Percentiles rank a stretch among this genome's conserved stretches.
These are phyloP conservation scores for Trichophyton simii DNA, from an alignment of 2,329 filamentous ascomycete species.

Conservation along the genomic window DNA sequence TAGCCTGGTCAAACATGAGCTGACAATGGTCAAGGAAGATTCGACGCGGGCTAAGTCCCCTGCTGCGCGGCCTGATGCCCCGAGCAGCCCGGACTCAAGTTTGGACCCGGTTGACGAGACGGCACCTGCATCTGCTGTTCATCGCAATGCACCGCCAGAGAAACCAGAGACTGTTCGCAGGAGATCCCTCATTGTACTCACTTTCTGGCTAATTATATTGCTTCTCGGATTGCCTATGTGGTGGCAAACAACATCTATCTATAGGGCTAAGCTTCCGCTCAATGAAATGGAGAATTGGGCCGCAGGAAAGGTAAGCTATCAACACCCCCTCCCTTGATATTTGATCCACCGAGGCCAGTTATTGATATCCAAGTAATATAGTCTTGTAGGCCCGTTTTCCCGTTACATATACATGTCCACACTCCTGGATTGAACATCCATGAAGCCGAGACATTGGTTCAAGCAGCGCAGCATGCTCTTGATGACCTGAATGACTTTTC, in stretches of 20 bases:
- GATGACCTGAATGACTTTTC: slow-evolving; percentile 80
- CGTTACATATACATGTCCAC: slow-evolving; percentile 67
- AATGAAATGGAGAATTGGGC: slow-evolving; percentile 84
- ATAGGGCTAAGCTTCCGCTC: slow-evolving; percentile 71
- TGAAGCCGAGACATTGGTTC: slow-evolving; percentile 61
- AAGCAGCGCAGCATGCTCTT: slow-evolving; percentile 70
- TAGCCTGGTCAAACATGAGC: background rate
- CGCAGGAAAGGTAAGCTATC: slow-evolving; percentile 60
- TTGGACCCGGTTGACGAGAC: background rate
- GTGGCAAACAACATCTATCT: slow-evolving; percentile 90
- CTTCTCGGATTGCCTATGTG: slow-evolving; percentile 82
- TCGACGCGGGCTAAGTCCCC: background rate
- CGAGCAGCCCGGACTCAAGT: background rate
- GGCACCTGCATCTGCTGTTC: background rate
- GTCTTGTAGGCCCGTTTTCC: slow-evolving; percentile 81
- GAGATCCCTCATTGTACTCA: slow-evolving; percentile 63
- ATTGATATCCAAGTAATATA: slow-evolving; percentile 26
- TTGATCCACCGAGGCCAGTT: background rate
- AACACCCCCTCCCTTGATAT: slow-evolving; percentile 5
- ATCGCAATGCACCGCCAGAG: slow-evolving; percentile 58
- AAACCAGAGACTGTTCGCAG: slow-evolving; percentile 54
- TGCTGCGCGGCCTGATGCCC: background rate
- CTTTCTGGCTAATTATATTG: slow-evolving; percentile 82
- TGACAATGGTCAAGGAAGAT: background rate
- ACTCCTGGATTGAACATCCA: slow-evolving; percentile 51